These are phyloP conservation scores for Spergularia azorica DNA, from an alignment of 179 eudicot species.

Conservation along the genomic window DNA sequence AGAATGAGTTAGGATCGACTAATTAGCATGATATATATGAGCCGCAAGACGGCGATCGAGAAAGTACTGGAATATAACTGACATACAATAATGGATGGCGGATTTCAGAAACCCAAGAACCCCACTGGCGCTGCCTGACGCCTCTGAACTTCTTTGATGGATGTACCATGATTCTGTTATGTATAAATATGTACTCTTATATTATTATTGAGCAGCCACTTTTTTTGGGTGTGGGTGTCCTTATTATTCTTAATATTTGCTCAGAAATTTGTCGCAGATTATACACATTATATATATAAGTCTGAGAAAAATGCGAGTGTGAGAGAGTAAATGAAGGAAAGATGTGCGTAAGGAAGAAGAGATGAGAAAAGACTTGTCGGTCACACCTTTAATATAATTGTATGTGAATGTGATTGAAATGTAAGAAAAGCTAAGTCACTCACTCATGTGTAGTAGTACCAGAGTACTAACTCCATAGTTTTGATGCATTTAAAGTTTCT, in stretches of 20 bases:
- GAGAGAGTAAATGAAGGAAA: background rate
- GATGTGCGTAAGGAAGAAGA: background rate
- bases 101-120: constrained; percentile 47
- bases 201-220: too few species aligned
- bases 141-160: constrained; percentile 45
- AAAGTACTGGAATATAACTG: background rate
- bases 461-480: background rate
- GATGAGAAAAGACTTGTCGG: constrained; percentile 31
- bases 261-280: too few species aligned
- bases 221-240: background rate
- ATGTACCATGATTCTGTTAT: constrained; percentile 30
- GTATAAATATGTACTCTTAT: background rate
- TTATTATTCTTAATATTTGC: background rate
- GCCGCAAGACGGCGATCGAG: too few species aligned
- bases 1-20: background rate
- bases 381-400: background rate
- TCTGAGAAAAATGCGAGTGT: background rate
- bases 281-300: background rate
- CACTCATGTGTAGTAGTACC: background rate
- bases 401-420: background rate
- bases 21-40: too few species aligned
- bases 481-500: constrained; percentile 28
- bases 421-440: constrained; percentile 4
- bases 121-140: constrained; percentile 52
- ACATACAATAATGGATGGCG: constrained; percentile 44